Percentiles rank a stretch among this genome's conserved stretches.
Evolutionary conservation across 306 rosid species (phyloP).

Genomic region (Argentina anserina): DNA sequence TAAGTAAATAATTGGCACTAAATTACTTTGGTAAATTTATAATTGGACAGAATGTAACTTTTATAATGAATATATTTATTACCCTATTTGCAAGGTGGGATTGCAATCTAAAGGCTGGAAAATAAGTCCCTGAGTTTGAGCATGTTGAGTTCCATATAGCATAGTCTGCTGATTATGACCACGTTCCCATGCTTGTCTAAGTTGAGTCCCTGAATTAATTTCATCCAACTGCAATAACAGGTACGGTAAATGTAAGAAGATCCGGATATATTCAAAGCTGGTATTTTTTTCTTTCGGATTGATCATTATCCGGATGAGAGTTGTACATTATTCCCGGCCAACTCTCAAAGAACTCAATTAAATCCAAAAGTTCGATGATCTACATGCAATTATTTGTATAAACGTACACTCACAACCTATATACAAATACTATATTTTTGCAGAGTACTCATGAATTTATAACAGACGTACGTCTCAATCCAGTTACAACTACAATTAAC

Average conservation of each 20-base stretch:
- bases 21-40: neutral
- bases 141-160: constrained; percentile 56
- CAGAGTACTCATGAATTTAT: no score
- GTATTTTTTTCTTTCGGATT: neutral
- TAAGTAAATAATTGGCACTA: neutral
- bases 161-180: constrained; percentile 41
- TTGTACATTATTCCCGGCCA: neutral
- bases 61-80: neutral
- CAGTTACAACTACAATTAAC: neutral
- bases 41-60: neutral
- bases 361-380: neutral
- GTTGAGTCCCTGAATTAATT: constrained; percentile 59
- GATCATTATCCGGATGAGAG: neutral
- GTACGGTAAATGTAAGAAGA: neutral
- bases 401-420: neutral
- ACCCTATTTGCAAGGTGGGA: constrained; percentile 61
- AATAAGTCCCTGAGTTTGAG: constrained; percentile 46
- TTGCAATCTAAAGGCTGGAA: constrained; percentile 67
- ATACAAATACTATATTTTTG: no score
- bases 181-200: constrained; percentile 69
- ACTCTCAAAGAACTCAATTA: neutral
- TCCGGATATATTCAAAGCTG: neutral
- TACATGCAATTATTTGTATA: neutral
- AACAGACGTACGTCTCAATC: neutral
- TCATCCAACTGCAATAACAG: constrained; percentile 71